Conservation (phyloP, 1,139 yeast species). For the Candida dubliniensis region DNA sequence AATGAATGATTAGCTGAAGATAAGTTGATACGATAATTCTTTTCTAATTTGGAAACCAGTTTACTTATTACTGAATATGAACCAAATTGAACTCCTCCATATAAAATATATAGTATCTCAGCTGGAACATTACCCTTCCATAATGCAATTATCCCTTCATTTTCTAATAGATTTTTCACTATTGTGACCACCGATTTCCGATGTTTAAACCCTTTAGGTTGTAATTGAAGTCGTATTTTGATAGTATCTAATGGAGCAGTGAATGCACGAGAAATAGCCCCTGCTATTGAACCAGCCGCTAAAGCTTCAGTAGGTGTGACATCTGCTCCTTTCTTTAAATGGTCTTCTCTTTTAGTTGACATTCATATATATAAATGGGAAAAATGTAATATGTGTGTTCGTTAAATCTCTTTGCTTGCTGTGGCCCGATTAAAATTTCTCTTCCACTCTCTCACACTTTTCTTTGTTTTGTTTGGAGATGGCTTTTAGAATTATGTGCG, state of each 20-base stretch:
- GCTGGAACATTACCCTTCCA: conserved; percentile 99
- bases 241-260: conserved; percentile 91
- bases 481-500: too few relatives aligned
- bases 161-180: conserved; percentile 23
- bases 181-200: conserved; percentile 18
- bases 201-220: conserved; percentile 14
- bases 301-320: conserved; percentile 47
- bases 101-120: conserved; percentile 75
- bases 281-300: conserved; percentile 72
- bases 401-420: not conserved
- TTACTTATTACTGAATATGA: conserved; percentile 60
- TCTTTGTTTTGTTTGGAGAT: not conserved
- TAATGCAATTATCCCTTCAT: conserved; percentile 51
- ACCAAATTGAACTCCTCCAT: conserved; percentile 85
- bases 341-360: conserved; percentile 38
- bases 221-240: conserved; percentile 80
- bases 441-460: not conserved
- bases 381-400: not conserved
- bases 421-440: too few relatives aligned
- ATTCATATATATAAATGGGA: conserved; percentile 10
- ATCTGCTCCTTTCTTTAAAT: conserved; percentile 50
- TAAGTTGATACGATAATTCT: conserved; percentile 22
- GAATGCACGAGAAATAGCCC: conserved; percentile 64
- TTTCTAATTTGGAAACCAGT: conserved; percentile 33
- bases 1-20: conserved; percentile 50